Percentiles rank a stretch among this genome's conserved stretches.
Conservation (phyloP, 371 early-diverging fungal species). For the Basidiobolus meristosporus region DNA sequence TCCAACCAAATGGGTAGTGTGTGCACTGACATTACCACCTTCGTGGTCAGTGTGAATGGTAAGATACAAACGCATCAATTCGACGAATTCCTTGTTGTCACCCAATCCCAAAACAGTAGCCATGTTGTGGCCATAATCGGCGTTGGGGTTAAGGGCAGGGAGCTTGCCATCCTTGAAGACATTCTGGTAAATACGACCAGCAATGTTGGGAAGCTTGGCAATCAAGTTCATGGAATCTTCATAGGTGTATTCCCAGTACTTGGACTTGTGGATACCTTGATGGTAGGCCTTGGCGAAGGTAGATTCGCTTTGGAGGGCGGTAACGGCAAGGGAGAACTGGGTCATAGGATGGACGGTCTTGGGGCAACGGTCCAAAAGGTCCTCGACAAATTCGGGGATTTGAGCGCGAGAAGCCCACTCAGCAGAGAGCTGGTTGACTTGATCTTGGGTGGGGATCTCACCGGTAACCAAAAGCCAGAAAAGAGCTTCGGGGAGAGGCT, state of each 20-base stretch:
- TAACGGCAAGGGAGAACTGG: conserved; percentile 90
- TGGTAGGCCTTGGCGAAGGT: conserved; percentile 93
- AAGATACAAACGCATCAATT: conserved; percentile 95
- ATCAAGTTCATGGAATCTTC: too few relatives aligned
- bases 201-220: conserved; percentile 91
- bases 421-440: conserved; percentile 76
- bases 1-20: conserved; percentile 90
- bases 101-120: conserved; percentile 82
- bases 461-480: conserved; percentile 97
- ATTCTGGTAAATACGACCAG: conserved; percentile 96
- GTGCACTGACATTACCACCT: conserved; percentile 96
- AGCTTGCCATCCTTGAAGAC: conserved; percentile 93
- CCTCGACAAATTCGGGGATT: conserved; percentile 84
- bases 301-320: conserved; percentile 88
- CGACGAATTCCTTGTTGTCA: conserved; percentile 74
- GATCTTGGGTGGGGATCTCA: conserved; percentile 87
- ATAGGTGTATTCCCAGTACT: conserved; percentile 94
- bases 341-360: conserved; percentile 97
- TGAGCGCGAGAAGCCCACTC: conserved; percentile 91
- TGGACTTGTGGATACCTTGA: conserved; percentile 78
- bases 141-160: conserved; percentile 54
- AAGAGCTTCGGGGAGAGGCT: conserved; percentile 93
- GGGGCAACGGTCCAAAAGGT: conserved; percentile 92
- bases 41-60: conserved; percentile 99
- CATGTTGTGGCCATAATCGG: conserved; percentile 91